A percentile compares a stretch with the other conserved stretches of the same genome.
phyloP scores from a whole-genome alignment of 169 alveolate genomes.

The Amoebophrya sp. region DNA sequence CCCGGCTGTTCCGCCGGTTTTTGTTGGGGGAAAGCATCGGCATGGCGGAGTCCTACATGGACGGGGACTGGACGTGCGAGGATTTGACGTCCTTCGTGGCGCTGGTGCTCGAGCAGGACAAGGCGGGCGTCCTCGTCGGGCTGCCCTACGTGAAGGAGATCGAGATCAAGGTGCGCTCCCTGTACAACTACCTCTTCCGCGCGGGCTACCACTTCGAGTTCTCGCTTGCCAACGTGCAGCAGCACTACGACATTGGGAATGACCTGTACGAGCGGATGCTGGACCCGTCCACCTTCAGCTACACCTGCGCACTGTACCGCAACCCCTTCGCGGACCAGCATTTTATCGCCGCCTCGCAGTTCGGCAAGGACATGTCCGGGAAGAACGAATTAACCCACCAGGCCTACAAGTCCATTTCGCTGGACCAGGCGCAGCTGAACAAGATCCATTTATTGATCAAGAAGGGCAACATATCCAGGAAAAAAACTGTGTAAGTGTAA shows the following conservation, averaged over 20 bases:
- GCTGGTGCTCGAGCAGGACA: not conserved
- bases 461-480: no score
- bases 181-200: constrained; percentile 4
- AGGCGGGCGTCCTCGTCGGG: constrained; percentile 11
- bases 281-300: not conserved
- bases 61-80: not conserved
- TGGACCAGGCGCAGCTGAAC: constrained; percentile 12
- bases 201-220: not conserved
- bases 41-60: not conserved
- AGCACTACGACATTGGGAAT: not conserved
- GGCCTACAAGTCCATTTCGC: not conserved
- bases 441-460: not conserved
- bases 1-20: constrained; percentile 3
- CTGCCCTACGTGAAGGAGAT: not conserved
- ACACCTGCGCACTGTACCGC: not conserved
- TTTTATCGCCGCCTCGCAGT: not conserved
- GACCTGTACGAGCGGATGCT: constrained; percentile 19
- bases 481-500: no score
- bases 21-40: not conserved
- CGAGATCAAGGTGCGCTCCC: not conserved
- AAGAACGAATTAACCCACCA: not conserved
- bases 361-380: not conserved
- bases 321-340: not conserved
- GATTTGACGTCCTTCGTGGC: not conserved
- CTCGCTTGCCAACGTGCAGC: not conserved